Percentiles rank a stretch among this genome's conserved stretches.
These are phyloP conservation scores for Tolypocladium inflatum DNA, from an alignment of 2,329 filamentous ascomycete genomes.

Conservation along the genomic window DNA sequence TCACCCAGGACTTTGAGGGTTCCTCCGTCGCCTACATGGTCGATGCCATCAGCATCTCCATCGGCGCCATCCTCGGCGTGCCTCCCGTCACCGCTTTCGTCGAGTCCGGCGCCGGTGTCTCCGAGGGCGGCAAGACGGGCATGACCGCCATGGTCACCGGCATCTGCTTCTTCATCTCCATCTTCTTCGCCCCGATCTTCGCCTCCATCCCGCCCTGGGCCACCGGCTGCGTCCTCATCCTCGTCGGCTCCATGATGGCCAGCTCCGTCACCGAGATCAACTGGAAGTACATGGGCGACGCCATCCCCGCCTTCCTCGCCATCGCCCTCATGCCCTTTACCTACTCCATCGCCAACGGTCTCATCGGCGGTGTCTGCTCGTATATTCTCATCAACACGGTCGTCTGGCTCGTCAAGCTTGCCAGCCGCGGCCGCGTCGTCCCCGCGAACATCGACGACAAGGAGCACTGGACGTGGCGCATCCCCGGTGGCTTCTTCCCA, in stretches of 20 bases:
- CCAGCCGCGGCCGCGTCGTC: conserved; percentile 58
- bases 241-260: conserved; percentile 85
- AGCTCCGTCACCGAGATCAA: conserved; percentile 74
- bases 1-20: conserved; percentile 80
- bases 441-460: conserved; percentile 68
- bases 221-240: conserved; percentile 77
- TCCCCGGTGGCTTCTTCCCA: conserved; percentile 66
- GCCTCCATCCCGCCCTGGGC: conserved; percentile 85
- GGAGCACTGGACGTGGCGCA: conserved; percentile 71
- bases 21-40: conserved; percentile 77
- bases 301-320: conserved; percentile 74
- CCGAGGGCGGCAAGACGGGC: conserved; percentile 77
- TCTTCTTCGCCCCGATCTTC: conserved; percentile 88
- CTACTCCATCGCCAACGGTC: conserved; percentile 78
- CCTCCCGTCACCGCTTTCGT: conserved; percentile 82
- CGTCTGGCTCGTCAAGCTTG: conserved; percentile 59
- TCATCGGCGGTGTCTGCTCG: conserved; percentile 70
- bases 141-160: conserved; percentile 73
- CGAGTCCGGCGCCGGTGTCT: conserved; percentile 83
- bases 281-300: conserved; percentile 78
- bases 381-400: conserved; percentile 68
- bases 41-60: conserved; percentile 68
- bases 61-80: conserved; percentile 67
- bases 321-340: conserved; percentile 84
- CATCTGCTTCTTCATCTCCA: conserved; percentile 74